Evolutionary conservation across 2,329 filamentous ascomycete species (phyloP).

Genomic region (Pseudocercospora fijiensis): DNA sequence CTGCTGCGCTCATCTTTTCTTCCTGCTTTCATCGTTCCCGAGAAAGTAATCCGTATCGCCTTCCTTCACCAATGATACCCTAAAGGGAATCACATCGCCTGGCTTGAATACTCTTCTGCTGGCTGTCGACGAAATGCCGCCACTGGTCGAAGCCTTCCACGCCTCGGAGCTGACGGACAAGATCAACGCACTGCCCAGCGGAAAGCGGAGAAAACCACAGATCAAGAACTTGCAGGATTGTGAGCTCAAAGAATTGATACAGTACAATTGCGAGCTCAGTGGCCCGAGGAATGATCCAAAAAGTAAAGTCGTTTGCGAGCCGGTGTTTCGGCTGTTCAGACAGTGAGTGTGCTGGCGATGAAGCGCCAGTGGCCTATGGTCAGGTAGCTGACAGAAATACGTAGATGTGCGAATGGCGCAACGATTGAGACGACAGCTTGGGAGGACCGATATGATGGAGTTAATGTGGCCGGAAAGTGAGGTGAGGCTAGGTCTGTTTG

Average conservation of each 20-base stretch:
- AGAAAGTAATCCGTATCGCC: background rate
- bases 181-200: slow-evolving; percentile 53
- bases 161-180: slow-evolving; percentile 52
- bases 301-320: slow-evolving; percentile 53
- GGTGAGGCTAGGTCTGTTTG: background rate
- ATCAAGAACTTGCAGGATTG: slow-evolving; percentile 54
- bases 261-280: slow-evolving; percentile 61
- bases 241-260: slow-evolving; percentile 58
- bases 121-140: slow-evolving; percentile 50
- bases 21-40: slow-evolving; percentile 14
- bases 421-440: slow-evolving; percentile 63
- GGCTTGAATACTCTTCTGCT: background rate
- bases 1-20: slow-evolving; percentile 41
- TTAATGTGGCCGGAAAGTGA: slow-evolving; percentile 8
- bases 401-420: slow-evolving; percentile 54
- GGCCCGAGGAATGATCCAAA: slow-evolving; percentile 43
- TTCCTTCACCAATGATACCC: background rate
- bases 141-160: slow-evolving; percentile 55
- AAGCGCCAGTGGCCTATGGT: background rate
- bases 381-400: slow-evolving; percentile 17
- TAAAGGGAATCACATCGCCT: background rate
- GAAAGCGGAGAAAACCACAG: slow-evolving; percentile 54
- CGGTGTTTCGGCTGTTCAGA: slow-evolving; percentile 59
- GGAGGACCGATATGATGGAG: slow-evolving; percentile 47
- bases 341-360: slow-evolving; percentile 46